Evolutionary conservation across 2,329 filamentous ascomycete species (phyloP), one percentile per base, ranked within the genome.

Genomic region (Juglanconis oblonga): DNA sequence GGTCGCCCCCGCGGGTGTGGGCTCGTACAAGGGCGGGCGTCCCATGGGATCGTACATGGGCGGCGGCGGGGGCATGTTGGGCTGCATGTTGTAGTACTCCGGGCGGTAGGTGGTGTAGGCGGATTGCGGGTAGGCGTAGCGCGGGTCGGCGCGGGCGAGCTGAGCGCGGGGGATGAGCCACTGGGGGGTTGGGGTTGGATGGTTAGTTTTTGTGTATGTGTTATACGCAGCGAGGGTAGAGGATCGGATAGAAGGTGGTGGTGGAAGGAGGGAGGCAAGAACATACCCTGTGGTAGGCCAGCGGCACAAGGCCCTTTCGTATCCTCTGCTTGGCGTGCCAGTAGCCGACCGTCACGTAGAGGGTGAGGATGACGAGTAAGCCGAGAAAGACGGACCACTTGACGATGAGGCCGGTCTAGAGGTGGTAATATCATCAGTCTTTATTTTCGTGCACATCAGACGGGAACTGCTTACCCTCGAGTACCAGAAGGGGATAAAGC

Each of bases 301-400:
- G 74, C 14, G 90, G 87, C 17, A 79, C 77, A 42, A 86, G 76
- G 1, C 89, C 89, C 71, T 86, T 87, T 62, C 77, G 79, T 64
- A 93, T 78, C 51, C 91, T 81, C 50, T 76, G 75, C 71, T 84
- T 84, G 50, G 90, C 91, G 73, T 94, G 91, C 51, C 84, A 74
- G 72, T 89, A 89, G 62, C 89, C 89, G 61, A 84, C 79, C 57
- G 90, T 65, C 67, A 92, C 78, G 79, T 87, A 91, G 47, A 79
- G 67, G 55, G 85, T 71, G 68, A 91, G 74, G 62, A 86, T 58
- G 58, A 81, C 61, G 67, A 90, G 77, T 65, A 94, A 71, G 63
- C 78, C 75, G 62, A 83, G 81, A 69, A 93, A 85, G 62, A 94
- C 75, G 51, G 82, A 79, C 84, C 89, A 94, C 73, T 91, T 90